Evolutionary conservation across 306 rosid species (phyloP), one percentile per base, ranked within the genome.

Genomic region (Vigna trinervia): DNA sequence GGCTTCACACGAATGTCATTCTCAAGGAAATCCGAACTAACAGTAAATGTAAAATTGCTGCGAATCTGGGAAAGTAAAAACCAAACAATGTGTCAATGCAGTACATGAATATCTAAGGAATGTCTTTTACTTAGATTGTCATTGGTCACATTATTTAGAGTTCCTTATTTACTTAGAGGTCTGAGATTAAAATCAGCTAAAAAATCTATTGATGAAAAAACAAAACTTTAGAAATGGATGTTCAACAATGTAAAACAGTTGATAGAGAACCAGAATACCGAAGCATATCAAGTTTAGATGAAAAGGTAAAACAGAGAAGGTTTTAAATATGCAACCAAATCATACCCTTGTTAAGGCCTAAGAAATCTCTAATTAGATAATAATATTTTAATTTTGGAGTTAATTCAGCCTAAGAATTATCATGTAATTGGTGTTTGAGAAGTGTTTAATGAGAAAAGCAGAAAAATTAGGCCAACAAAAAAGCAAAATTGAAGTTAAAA

Each of bases 1-100:
- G 89, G 89, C 74, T 83, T 86, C 65, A 77, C 81, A 0, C 85
- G 87, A 50, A 86, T 86, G 81, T 83, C 81, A 1, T 80, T 86
- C 83, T 80, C 76, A 0, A 86, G 79, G 56, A 86, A 86, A 47
- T 69, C 74, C 3, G 83, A n/a, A 80, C 36, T 82, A 69, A 67
- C 79, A 50, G 14, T 17, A 26, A 54, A 86, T 39, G 87, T 74
- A 14, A 86, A 72, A 39, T 50, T 17, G 50, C 71, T 51, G 41
- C 80, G 70, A 68, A 83, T 65, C 89, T 86, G 85, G 19, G 13
- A 51, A 34, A 34, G 6, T 8, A n/a, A 22, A 73, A 54, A 67
- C 15, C n/a, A 62, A 75, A 73, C 36, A 6, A 64, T 59, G 17
- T 85, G 50, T 85, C 75, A 77, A 51, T 15, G 32, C 12, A 51